phyloP scores from a whole-genome alignment of 2,329 filamentous ascomycete species.

The Ophiocordyceps unilateralis region DNA sequence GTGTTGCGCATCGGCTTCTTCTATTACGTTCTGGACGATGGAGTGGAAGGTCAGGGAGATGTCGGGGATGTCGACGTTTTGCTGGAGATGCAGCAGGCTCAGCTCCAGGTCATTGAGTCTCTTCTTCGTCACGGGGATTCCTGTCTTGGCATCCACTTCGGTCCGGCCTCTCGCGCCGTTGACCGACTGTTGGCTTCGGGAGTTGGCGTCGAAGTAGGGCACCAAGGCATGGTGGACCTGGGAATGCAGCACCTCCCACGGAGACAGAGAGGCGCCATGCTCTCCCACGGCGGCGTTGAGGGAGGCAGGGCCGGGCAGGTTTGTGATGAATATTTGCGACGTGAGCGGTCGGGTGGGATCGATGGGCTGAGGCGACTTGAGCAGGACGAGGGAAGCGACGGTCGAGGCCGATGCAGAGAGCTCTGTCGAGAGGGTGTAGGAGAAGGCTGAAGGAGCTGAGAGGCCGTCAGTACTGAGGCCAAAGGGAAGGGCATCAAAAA shows the following conservation, averaged over 20 bases:
- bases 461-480: neutral
- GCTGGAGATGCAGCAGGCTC: constrained; percentile 77
- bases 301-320: constrained; percentile 67
- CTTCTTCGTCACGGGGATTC: constrained; percentile 94
- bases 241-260: constrained; percentile 84
- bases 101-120: constrained; percentile 87
- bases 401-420: constrained; percentile 67
- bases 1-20: constrained; percentile 53
- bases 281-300: constrained; percentile 49
- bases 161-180: constrained; percentile 53
- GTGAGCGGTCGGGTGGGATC: constrained; percentile 68
- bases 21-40: constrained; percentile 69
- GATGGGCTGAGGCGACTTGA: constrained; percentile 80
- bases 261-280: constrained; percentile 57
- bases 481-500: constrained; percentile 9
- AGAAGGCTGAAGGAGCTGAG: constrained; percentile 37
- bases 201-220: constrained; percentile 95
- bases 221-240: constrained; percentile 81
- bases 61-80: constrained; percentile 95
- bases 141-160: constrained; percentile 81
- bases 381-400: constrained; percentile 67
- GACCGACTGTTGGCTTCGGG: constrained; percentile 56
- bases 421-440: constrained; percentile 68
- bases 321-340: constrained; percentile 83
- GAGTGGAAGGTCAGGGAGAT: constrained; percentile 76